Evolutionary conservation across 306 rosid genomes (phyloP).

Genomic region (Medicago ruthenica): DNA sequence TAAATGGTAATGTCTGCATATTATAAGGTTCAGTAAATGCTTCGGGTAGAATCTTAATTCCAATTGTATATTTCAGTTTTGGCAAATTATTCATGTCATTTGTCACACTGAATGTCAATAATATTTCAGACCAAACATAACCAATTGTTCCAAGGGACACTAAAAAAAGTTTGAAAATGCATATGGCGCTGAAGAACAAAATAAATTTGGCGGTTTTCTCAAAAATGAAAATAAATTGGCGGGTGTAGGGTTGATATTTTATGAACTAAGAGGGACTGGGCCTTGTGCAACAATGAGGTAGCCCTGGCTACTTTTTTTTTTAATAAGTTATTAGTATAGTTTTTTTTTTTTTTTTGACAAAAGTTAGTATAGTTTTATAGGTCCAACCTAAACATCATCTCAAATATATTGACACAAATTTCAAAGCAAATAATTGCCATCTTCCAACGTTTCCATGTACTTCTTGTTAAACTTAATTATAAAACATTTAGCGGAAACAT

Average conservation of each 20-base stretch:
- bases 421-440: neutral
- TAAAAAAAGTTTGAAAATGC: neutral
- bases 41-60: constrained; percentile 32
- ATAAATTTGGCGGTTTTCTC: neutral
- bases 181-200: neutral
- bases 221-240: no score
- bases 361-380: no score
- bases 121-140: constrained; percentile 47
- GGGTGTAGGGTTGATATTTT: no score
- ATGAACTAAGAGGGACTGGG: no score
- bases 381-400: no score
- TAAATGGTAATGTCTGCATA: constrained; percentile 17
- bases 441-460: neutral
- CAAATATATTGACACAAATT: no score
- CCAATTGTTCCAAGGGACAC: constrained; percentile 31
- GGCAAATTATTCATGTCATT: constrained; percentile 38
- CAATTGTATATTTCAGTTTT: constrained; percentile 26
- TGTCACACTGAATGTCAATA: constrained; percentile 34
- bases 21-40: constrained; percentile 34
- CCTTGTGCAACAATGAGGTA: no score
- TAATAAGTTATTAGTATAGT: no score
- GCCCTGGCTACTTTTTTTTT: no score
- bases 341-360: no score
- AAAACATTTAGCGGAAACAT: no score
- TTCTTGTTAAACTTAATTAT: no score